Percentiles rank a stretch among this genome's conserved stretches.
Evolutionary conservation across 805 yeast species (phyloP).

Genomic region (Hanseniaspora jakobsenii): DNA sequence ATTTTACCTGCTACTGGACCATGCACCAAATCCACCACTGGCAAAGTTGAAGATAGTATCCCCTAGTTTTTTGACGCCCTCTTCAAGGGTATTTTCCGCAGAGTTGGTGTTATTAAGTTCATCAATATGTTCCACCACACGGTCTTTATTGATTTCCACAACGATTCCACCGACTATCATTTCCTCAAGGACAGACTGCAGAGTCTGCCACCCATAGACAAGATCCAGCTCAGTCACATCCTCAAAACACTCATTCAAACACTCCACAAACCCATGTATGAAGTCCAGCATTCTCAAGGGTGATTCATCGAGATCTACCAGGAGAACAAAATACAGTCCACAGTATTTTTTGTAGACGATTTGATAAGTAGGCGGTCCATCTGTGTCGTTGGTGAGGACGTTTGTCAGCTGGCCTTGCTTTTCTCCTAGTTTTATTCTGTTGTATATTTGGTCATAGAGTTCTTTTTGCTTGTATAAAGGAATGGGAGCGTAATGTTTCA

Average conservation of each 20-base stretch:
- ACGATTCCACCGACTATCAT: constrained; percentile 97
- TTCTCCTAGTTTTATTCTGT: constrained; percentile 6
- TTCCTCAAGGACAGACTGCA: constrained; percentile 82
- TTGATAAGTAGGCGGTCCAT: constrained; percentile 59
- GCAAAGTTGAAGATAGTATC: constrained; percentile 28
- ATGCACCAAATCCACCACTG: constrained; percentile 27
- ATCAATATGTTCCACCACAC: constrained; percentile 73
- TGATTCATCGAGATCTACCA: constrained; percentile 91
- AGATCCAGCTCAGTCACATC: constrained; percentile 92
- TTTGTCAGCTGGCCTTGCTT: constrained; percentile 27
- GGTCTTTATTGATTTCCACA: constrained; percentile 72
- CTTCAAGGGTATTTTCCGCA: constrained; percentile 22
- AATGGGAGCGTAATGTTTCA: constrained; percentile 85
- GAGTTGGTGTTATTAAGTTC: constrained; percentile 28
- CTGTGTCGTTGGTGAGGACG: constrained; percentile 21
- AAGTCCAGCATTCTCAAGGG: constrained; percentile 88
- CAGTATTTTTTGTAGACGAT: constrained; percentile 93
- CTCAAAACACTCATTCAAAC: constrained; percentile 81
- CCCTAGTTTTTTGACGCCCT: constrained; percentile 22
- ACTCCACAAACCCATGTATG: constrained; percentile 93
- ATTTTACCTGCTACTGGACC: constrained; percentile 29
- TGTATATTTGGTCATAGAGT: constrained; percentile 7
- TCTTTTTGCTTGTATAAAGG: constrained; percentile 5
- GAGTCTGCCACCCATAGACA: constrained; percentile 97
- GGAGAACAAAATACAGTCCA: constrained; percentile 86